Percentiles rank a stretch among this genome's conserved stretches.
Evolutionary conservation across 805 yeast species (phyloP).

Genomic region (Saccharomycopsis sp.): DNA sequence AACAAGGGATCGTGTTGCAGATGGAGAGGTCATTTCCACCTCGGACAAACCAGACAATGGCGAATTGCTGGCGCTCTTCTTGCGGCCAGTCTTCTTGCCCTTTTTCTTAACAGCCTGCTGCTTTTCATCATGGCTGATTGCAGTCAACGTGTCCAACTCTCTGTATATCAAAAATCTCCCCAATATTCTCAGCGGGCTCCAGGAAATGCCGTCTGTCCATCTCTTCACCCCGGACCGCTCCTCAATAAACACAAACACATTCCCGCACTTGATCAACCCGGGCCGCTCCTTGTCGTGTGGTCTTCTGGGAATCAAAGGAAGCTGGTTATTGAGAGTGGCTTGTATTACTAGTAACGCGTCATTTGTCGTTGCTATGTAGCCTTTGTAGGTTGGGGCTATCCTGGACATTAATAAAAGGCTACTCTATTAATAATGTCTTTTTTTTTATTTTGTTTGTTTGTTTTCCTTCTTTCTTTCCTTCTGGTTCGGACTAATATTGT

Average conservation of each 20-base stretch:
- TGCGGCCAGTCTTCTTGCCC: slow-evolving; percentile 18
- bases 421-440: no score
- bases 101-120: slow-evolving; percentile 34
- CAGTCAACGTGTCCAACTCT: slow-evolving; percentile 45
- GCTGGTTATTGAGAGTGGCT: slow-evolving; percentile 55
- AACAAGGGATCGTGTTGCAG: slow-evolving; percentile 36
- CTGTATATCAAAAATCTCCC: slow-evolving; percentile 81
- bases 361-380: slow-evolving; percentile 71
- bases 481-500: no score
- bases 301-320: slow-evolving; percentile 60
- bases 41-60: background rate
- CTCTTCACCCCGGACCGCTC: slow-evolving; percentile 76
- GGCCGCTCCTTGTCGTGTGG: slow-evolving; percentile 75
- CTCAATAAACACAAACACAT: slow-evolving; percentile 78
- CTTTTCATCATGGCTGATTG: slow-evolving; percentile 35
- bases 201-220: slow-evolving; percentile 94
- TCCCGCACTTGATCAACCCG: slow-evolving; percentile 61
- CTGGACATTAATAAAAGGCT: slow-evolving; percentile 13
- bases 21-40: background rate
- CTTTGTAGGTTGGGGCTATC: slow-evolving; percentile 19
- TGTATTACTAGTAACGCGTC: slow-evolving; percentile 80
- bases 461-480: no score
- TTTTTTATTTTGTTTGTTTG: no score
- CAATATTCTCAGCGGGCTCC: slow-evolving; percentile 87
- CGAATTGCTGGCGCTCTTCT: background rate